Evolutionary conservation across 768 basidiomycete genomes (phyloP), one percentile per base, ranked within the genome.

Genomic region (Auriscalpium microsporum): DNA sequence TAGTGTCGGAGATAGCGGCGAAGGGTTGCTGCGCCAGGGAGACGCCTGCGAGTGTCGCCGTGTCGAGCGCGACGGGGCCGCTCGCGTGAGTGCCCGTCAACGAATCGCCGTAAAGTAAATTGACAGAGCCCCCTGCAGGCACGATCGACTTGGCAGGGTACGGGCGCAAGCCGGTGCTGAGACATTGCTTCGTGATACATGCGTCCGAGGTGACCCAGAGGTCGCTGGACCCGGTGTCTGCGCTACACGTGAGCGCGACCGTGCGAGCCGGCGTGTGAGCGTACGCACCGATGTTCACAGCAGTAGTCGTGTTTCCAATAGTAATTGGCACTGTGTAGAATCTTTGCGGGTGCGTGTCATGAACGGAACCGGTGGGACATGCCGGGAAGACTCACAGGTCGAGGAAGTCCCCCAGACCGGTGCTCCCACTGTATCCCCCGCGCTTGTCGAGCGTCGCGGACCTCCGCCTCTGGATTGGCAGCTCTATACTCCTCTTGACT

Each of bases 61-160:
- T 71, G 56, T 86, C 86, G 13, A 69, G 75, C 8, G 84, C 87
- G 19, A 88, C 77, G n/a, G 76, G 66, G 2, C 88, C 88, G 40
- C 67, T 66, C 3, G 86, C 87, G 59, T 81, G 79, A 0, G 87
- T 90, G 0, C 82, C 83, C 0, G 86, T 86, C 8, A 56, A 65
- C 2, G 86, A 87, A 66, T 89, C 87, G 47, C 89, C 88, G 57
- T 89, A 90, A 7, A 72, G 68, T 11, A 90, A 71, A 6, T 64
- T 52, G 11, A 76, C 78, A 46, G 76, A 73, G 37, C 82, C 63
- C 2, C 75, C 72, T 36, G 44, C 57, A 19, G 42, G 50, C 14
- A 33, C 37, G 16, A 60, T 50, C 37, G 28, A 40, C 8, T 50
- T 34, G 6, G 57, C 49, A 16, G 53, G 59, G 50, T 60, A 60